Base-by-base conservation (phyloP, 2,329 filamentous ascomycete species). In the Chalaropsis ovoidea region DNA sequence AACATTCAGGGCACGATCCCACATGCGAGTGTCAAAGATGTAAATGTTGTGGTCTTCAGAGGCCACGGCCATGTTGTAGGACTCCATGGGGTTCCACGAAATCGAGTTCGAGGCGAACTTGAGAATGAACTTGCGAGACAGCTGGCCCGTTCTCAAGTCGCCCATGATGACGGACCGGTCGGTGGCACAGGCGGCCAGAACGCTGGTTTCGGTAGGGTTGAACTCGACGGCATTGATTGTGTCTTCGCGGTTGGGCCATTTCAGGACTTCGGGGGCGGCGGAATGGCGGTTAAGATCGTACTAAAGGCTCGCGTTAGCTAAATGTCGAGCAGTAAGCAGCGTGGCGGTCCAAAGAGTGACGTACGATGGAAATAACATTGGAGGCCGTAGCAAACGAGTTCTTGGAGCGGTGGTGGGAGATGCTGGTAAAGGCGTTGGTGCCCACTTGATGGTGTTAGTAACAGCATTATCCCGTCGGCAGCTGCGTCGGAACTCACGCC, bases 81-180 rank as follows among this genome's bases (percentile, higher is more conserved):
- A 89, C 75, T 96, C 92, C 87, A 96, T 94, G 0, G 94, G 94
- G 70, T 96, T 96, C 90, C 93, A 99, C 54, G 88, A 82, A 63
- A 96, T 81, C 61, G 86, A 83, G 77, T 96, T 96, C 67, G 85
- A 88, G 45, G 91, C 85, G 70, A 99, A 87, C 64, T 84, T 89
- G 70, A 97, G 82, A 13, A 91, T 81, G 0, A 89, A 87, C 73
- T 92, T 92, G 69, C 88, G 83, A 19, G 97, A 80, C 11, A 94
- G 89, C 45, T 86, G 89, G 4, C 86, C 87, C 13, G 93, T 96
- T 63, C 94, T 86, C 58, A 97, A 81, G 73, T 99, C 94, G 76
- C 96, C 97, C 68, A 99, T 82, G 52, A 96, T 86, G 68, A 99
- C 78, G 35, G 88, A 89, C 69, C 93, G 85, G 73, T 99, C 94